Conservation (phyloP, 805 yeast species). For the Nakazawaea ambrosiae region DNA sequence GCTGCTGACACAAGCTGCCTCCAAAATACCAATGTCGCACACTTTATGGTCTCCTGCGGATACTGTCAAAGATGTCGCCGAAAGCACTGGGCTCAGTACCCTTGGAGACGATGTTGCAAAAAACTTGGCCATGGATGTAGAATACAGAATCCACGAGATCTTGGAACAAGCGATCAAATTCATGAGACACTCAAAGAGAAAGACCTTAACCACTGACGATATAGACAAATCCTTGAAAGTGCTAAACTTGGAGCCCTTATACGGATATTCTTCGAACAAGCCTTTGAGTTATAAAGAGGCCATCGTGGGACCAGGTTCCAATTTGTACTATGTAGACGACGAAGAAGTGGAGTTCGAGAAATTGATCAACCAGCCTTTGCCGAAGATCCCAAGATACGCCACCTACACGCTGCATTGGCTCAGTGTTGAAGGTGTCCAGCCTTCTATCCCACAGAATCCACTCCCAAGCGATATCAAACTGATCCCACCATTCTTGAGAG, state of each 20-base stretch:
- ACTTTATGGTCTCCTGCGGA: conserved; percentile 97
- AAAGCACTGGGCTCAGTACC: conserved; percentile 69
- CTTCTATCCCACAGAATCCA: conserved; percentile 96
- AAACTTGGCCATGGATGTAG: conserved; percentile 98
- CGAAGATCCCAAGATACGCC: conserved; percentile 88
- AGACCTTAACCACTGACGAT: conserved; percentile 73
- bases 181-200: conserved; percentile 89
- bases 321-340: conserved; percentile 81
- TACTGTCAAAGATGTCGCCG: conserved; percentile 95
- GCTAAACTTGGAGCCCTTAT: conserved; percentile 89
- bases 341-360: conserved; percentile 95
- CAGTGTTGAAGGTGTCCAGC: conserved; percentile 98
- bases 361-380: conserved; percentile 86
- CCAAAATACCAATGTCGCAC: conserved; percentile 67
- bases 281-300: conserved; percentile 83
- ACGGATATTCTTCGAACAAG: conserved; percentile 71
- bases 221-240: conserved; percentile 75
- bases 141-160: conserved; percentile 91
- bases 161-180: conserved; percentile 93
- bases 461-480: conserved; percentile 69
- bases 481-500: conserved; percentile 72
- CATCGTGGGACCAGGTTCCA: conserved; percentile 84
- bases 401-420: conserved; percentile 96
- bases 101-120: conserved; percentile 90
- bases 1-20: background rate